Conservation (phyloP, 495 filamentous ascomycete species). For the Ramalina intermedia region DNA sequence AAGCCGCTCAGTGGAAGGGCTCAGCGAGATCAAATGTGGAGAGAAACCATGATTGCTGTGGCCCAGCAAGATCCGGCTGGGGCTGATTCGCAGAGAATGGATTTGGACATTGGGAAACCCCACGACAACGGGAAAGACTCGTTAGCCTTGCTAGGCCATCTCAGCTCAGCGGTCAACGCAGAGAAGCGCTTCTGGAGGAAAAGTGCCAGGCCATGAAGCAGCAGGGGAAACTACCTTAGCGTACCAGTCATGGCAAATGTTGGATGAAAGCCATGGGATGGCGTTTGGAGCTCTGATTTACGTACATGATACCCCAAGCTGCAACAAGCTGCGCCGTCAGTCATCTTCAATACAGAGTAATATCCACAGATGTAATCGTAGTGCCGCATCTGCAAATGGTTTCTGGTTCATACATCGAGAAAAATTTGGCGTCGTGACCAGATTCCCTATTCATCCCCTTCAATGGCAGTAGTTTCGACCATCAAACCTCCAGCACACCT, state of each 20-base stretch:
- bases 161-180: slow-evolving; percentile 14
- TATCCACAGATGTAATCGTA: no score
- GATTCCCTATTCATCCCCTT: slow-evolving; percentile 18
- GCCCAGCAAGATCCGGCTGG: background rate
- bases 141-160: background rate
- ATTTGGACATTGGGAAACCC: slow-evolving; percentile 12
- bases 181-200: slow-evolving; percentile 16
- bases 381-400: background rate
- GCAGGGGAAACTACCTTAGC: background rate
- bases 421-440: background rate
- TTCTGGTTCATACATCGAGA: background rate
- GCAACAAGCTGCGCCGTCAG: background rate
- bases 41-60: slow-evolving; percentile 13
- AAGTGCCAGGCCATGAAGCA: background rate
- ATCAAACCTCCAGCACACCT: slow-evolving; percentile 65
- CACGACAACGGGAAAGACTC: background rate
- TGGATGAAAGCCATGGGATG: slow-evolving; percentile 3
- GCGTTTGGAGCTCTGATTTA: slow-evolving; percentile 3
- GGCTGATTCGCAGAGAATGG: background rate
- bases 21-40: slow-evolving; percentile 10
- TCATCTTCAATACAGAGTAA: no score
- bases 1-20: background rate
- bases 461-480: slow-evolving; percentile 76
- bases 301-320: slow-evolving; percentile 12
- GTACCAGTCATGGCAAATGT: background rate